phyloP scores from a whole-genome alignment of 306 rosid species.

The Astragalus membranaceus region DNA sequence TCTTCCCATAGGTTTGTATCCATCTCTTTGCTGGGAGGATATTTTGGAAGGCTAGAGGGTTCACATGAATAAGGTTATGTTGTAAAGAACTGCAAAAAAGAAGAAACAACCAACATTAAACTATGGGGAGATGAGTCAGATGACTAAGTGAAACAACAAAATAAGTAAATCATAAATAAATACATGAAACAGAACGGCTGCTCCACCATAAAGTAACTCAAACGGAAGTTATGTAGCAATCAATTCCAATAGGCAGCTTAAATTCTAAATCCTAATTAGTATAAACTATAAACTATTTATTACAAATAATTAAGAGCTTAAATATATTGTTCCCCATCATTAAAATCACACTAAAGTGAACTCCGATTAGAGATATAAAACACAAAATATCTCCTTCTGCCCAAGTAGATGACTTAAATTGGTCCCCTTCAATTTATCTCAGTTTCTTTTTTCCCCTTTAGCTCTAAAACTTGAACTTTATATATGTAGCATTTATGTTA shows the following conservation, averaged over 20 bases:
- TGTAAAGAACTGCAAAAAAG: constrained; percentile 58
- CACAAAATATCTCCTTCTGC: no score
- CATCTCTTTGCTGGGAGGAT: constrained; percentile 93
- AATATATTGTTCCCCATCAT: not conserved
- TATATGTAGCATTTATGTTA: no score
- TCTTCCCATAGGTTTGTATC: constrained; percentile 77
- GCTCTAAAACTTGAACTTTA: no score
- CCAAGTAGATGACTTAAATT: no score
- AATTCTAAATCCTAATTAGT: not conserved
- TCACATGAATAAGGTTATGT: constrained; percentile 79
- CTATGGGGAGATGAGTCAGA: not conserved
- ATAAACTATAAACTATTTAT: no score
- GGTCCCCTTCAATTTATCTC: no score
- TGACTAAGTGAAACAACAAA: not conserved
- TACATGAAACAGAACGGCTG: not conserved
- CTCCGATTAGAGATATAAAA: no score
- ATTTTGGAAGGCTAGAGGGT: constrained; percentile 84
- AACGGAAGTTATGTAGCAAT: not conserved
- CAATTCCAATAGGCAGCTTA: constrained; percentile 2
- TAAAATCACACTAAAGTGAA: no score
- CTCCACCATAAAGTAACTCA: not conserved
- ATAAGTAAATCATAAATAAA: constrained; percentile 2
- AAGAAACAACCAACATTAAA: not conserved
- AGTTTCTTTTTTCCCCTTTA: no score
- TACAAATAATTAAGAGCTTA: not conserved